These are phyloP conservation scores for Ilex asprella DNA, from an alignment of 257 asterid species.

Conservation along the genomic window DNA sequence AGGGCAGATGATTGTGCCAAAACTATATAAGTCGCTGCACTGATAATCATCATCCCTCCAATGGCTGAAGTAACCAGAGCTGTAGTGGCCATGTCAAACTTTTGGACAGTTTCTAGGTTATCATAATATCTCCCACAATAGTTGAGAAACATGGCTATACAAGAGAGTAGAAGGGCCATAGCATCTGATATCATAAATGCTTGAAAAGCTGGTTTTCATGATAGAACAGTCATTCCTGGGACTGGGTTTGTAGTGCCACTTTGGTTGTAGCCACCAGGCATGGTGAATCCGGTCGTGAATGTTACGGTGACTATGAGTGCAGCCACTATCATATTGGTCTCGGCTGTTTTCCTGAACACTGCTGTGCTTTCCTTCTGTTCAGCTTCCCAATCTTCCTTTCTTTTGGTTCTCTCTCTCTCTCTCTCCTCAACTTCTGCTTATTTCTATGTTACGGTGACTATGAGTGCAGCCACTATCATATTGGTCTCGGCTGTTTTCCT, in stretches of 20 bases:
- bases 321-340: slow-evolving; percentile 4
- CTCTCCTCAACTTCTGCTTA: too few relatives aligned
- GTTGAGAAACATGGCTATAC: background rate
- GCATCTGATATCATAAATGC: slow-evolving; percentile 1
- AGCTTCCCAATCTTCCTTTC: background rate
- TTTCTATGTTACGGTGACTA: background rate
- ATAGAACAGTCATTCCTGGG: background rate
- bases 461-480: slow-evolving; percentile 3
- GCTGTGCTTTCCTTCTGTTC: background rate
- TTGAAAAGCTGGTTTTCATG: slow-evolving; percentile 2
- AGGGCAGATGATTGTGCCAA: too few relatives aligned
- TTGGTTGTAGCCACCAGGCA: background rate
- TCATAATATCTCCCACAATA: background rate
- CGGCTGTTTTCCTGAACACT: background rate
- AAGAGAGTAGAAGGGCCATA: background rate
- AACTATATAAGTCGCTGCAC: too few relatives aligned
- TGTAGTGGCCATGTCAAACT: too few relatives aligned
- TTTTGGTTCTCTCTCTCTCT: background rate
- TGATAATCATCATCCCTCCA: too few relatives aligned
- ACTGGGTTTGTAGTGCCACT: background rate
- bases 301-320: background rate
- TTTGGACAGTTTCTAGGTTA: too few relatives aligned
- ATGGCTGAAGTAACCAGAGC: too few relatives aligned
- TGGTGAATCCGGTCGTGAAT: slow-evolving; percentile 3
- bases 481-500: background rate